phyloP scores from a whole-genome alignment of 2,329 filamentous ascomycete species.

The Akanthomyces dipterigenus region DNA sequence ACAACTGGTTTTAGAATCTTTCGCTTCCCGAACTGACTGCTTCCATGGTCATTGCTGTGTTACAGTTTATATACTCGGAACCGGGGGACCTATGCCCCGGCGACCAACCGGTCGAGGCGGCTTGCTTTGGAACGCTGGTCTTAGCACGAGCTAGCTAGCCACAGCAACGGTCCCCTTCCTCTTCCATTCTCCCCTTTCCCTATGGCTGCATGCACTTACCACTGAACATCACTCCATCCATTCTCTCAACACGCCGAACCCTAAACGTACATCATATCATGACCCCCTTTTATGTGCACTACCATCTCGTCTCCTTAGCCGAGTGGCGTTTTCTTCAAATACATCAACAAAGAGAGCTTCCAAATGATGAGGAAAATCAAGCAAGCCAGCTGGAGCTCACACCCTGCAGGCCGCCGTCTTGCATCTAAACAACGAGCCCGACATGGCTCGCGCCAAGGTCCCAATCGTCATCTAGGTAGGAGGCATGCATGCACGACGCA shows the following conservation, averaged over 20 bases:
- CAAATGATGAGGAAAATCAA: neutral
- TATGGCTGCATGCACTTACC: neutral
- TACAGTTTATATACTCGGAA: neutral
- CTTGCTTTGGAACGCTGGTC: neutral
- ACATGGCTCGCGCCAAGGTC: neutral
- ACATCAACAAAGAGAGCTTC: neutral
- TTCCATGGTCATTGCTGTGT: neutral
- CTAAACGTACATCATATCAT: neutral
- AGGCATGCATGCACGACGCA: neutral
- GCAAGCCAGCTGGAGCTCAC: neutral
- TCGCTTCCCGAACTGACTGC: neutral
- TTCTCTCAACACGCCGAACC: neutral
- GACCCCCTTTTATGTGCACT: neutral
- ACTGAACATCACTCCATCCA: neutral
- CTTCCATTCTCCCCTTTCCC: neutral
- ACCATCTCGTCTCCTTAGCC: neutral
- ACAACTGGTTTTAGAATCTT: neutral
- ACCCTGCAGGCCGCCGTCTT: neutral
- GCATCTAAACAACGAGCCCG: neutral
- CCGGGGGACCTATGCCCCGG: neutral
- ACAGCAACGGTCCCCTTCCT: neutral
- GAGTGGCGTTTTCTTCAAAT: neutral
- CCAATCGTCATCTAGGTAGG: constrained; percentile 3
- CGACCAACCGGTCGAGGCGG: neutral
- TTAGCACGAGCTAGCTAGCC: neutral